phyloP scores from a whole-genome alignment of 2,329 filamentous ascomycete species.

The Zasmidium angulare region DNA sequence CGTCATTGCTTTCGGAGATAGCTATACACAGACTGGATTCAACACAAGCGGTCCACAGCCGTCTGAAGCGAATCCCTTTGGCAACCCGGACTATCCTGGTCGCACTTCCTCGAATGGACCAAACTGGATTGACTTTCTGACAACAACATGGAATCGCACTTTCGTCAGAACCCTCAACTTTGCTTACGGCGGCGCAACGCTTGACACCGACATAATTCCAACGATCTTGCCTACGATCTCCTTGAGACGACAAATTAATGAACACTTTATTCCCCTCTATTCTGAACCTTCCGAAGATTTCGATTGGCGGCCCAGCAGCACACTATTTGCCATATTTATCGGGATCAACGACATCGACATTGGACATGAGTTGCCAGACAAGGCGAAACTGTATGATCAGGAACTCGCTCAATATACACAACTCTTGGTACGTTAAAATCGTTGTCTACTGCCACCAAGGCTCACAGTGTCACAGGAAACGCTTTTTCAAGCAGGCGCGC shows the following conservation, averaged over 20 bases:
- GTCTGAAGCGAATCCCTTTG: conserved; percentile 55
- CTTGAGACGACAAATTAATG: conserved; percentile 52
- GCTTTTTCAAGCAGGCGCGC: conserved; percentile 47
- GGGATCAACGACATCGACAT: conserved; percentile 59
- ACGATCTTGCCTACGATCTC: conserved; percentile 52
- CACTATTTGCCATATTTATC: conserved; percentile 41
- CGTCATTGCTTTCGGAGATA: conserved; percentile 49
- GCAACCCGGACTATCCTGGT: conserved; percentile 58
- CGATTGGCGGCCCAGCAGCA: conserved; percentile 46
- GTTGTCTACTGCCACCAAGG: background rate
- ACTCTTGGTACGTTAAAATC: conserved; percentile 26
- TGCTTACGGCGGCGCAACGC: conserved; percentile 48
- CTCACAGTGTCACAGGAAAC: conserved; percentile 24
- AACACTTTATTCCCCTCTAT: conserved; percentile 45
- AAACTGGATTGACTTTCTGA: conserved; percentile 57
- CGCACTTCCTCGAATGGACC: conserved; percentile 42
- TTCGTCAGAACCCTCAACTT: conserved; percentile 54
- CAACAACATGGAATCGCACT: conserved; percentile 46
- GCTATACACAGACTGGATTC: conserved; percentile 62
- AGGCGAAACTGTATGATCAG: conserved; percentile 31
- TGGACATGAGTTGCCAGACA: conserved; percentile 44
- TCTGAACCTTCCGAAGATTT: conserved; percentile 9
- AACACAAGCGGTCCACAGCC: conserved; percentile 54
- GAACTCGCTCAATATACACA: conserved; percentile 41
- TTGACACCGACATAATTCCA: conserved; percentile 48